Conservation (phyloP, 129 eudicot genomes). For the Erigeron canadensis region DNA sequence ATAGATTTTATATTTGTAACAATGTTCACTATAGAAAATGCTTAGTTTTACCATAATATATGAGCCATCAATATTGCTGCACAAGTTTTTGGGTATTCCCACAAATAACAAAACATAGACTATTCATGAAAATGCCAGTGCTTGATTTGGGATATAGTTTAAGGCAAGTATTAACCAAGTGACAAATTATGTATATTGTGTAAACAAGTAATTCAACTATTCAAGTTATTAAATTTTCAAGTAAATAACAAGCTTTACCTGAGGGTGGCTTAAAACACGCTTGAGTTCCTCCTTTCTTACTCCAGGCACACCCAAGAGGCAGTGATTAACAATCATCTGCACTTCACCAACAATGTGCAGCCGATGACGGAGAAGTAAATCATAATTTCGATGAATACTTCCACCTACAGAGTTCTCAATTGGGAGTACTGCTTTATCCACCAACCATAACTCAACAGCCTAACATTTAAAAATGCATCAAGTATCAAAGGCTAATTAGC, state of each 20-base stretch:
- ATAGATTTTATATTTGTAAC: not conserved
- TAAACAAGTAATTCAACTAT: not conserved
- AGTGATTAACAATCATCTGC: slow-evolving; percentile 78
- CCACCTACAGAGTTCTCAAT: slow-evolving; percentile 95
- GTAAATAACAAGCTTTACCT: slow-evolving; percentile 43
- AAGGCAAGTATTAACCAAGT: not conserved
- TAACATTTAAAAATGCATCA: slow-evolving; percentile 31
- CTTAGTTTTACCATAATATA: not conserved
- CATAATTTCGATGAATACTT: slow-evolving; percentile 89
- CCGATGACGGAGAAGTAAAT: slow-evolving; percentile 84
- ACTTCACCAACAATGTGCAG: slow-evolving; percentile 97
- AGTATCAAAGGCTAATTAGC: not conserved
- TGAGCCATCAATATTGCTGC: not conserved
- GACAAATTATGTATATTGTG: not conserved
- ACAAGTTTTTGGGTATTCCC: not conserved
- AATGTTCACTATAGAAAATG: not conserved
- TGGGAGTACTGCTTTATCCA: slow-evolving; percentile 93
- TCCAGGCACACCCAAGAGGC: slow-evolving; percentile 93
- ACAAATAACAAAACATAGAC: not conserved
- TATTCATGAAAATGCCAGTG: not conserved
- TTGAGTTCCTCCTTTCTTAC: slow-evolving; percentile 83
- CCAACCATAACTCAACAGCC: slow-evolving; percentile 97
- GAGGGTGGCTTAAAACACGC: slow-evolving; percentile 91
- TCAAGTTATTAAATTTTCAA: not conserved
- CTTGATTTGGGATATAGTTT: not conserved